Conservation (phyloP, 768 basidiomycete genomes). For the Daedaleopsis sinensis region DNA sequence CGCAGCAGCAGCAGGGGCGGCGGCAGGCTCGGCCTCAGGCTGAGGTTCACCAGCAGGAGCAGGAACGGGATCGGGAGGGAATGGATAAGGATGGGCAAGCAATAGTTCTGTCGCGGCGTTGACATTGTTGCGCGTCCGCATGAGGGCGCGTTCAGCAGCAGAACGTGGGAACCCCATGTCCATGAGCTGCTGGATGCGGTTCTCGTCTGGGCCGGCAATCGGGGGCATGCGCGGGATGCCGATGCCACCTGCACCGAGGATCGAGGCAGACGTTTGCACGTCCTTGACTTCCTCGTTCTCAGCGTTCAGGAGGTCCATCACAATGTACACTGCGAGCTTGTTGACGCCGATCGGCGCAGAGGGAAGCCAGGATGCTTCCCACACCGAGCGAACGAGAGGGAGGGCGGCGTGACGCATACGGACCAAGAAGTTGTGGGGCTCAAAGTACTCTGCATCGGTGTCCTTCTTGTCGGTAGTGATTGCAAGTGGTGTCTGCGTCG, state of each 20-base stretch:
- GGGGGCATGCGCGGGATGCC: slow-evolving; percentile 36
- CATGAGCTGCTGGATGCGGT: slow-evolving; percentile 76
- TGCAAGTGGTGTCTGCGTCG: slow-evolving; percentile 76
- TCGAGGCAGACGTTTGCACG: slow-evolving; percentile 40
- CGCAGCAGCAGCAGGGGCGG: slow-evolving; percentile 11
- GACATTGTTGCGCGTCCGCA: slow-evolving; percentile 87
- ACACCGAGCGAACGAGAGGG: slow-evolving; percentile 68
- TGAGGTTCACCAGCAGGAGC: slow-evolving; percentile 28
- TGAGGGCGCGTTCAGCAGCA: slow-evolving; percentile 82
- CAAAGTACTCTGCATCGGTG: slow-evolving; percentile 78
- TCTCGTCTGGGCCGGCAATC: slow-evolving; percentile 63
- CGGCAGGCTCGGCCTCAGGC: slow-evolving; percentile 20
- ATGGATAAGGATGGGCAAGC: slow-evolving; percentile 77
- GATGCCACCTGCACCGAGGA: slow-evolving; percentile 35
- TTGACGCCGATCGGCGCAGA: slow-evolving; percentile 74
- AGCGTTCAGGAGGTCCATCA: slow-evolving; percentile 80
- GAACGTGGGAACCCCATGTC: slow-evolving; percentile 98
- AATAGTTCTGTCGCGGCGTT: slow-evolving; percentile 87
- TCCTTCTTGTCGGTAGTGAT: slow-evolving; percentile 79
- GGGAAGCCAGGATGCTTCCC: slow-evolving; percentile 85
- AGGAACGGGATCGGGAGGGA: slow-evolving; percentile 67
- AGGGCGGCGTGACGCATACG: slow-evolving; percentile 71
- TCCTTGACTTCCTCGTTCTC: slow-evolving; percentile 76
- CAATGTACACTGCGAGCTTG: slow-evolving; percentile 72
- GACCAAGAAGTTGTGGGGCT: slow-evolving; percentile 86